Conservation (phyloP, 2,329 filamentous ascomycete genomes). For the Periconia sp. region DNA sequence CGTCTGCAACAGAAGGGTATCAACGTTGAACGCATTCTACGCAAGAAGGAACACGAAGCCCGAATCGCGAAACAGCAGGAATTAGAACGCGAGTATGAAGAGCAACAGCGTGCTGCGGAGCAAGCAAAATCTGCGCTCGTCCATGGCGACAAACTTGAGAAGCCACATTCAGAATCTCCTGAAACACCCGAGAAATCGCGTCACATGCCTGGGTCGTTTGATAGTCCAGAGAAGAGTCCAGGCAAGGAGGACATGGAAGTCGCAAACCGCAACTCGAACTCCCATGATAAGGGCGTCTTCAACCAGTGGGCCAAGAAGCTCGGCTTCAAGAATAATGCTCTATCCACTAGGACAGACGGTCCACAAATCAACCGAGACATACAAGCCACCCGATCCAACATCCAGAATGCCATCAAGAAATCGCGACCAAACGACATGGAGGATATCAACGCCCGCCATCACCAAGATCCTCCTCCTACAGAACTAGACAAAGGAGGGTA, state of each 20-base stretch:
- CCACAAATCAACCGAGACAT: conserved; percentile 43
- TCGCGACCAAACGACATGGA: conserved; percentile 41
- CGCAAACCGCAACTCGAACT: conserved; percentile 13
- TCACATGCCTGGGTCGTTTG: conserved; percentile 46
- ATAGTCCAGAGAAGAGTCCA: conserved; percentile 46
- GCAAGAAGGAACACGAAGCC: conserved; percentile 85
- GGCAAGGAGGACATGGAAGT: conserved; percentile 35
- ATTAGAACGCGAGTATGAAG: conserved; percentile 69
- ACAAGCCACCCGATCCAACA: conserved; percentile 42
- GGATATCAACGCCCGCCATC: conserved; percentile 40
- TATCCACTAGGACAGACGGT: conserved; percentile 29
- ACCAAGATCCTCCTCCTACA: conserved; percentile 42
- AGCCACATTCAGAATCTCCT: conserved; percentile 3
- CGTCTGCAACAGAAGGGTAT: conserved; percentile 87
- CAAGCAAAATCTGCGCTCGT: conserved; percentile 31
- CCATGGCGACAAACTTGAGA: conserved; percentile 31
- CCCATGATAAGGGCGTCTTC: conserved; percentile 35
- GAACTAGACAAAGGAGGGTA: conserved; percentile 46
- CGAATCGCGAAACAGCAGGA: conserved; percentile 85
- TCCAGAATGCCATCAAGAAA: conserved; percentile 45
- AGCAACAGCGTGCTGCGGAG: conserved; percentile 53
- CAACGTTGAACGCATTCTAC: conserved; percentile 93
- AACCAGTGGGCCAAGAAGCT: conserved; percentile 47
- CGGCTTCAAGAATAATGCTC: conserved; percentile 36
- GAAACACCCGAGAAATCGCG: conserved; percentile 35